phyloP scores from a whole-genome alignment of 148 eudicot species.

The Beta vulgaris region DNA sequence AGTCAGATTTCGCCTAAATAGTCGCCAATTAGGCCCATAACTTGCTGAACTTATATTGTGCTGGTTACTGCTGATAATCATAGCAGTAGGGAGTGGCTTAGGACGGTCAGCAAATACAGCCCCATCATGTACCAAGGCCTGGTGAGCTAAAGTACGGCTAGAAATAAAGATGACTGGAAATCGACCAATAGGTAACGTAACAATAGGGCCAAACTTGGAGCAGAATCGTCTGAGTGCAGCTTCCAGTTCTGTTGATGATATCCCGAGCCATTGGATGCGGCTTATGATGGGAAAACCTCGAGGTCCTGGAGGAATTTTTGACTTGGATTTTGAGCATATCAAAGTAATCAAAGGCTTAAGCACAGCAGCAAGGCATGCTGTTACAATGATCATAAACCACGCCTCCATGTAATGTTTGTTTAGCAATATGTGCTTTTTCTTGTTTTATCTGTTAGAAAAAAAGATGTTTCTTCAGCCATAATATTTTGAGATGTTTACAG shows the following conservation, averaged over 20 bases:
- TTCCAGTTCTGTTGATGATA: constrained; percentile 40
- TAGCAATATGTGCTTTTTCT: not conserved
- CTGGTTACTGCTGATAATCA: constrained; percentile 30
- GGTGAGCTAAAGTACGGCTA: constrained; percentile 44
- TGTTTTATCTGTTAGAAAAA: not conserved
- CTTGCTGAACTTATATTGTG: constrained; percentile 43
- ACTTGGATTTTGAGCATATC: not conserved
- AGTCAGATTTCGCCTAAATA: constrained; percentile 27
- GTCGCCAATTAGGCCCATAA: constrained; percentile 44
- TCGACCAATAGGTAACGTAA: constrained; percentile 33
- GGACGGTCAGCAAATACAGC: constrained; percentile 65
- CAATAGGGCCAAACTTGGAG: constrained; percentile 41
- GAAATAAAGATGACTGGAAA: constrained; percentile 42
- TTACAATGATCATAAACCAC: constrained; percentile 19
- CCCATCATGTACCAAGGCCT: constrained; percentile 52
- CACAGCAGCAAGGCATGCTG: constrained; percentile 12
- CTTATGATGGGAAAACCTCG: constrained; percentile 35
- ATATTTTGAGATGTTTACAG: not conserved
- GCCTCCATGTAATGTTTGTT: constrained; percentile 22
- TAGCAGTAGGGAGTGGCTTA: constrained; percentile 25
- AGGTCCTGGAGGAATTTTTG: constrained; percentile 16
- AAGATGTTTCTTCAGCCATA: not conserved
- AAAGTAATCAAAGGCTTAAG: not conserved
- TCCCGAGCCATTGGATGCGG: constrained; percentile 35
- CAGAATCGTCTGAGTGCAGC: constrained; percentile 31